Conservation (phyloP, 73 alveolate species). For the Stentor coeruleus region DNA sequence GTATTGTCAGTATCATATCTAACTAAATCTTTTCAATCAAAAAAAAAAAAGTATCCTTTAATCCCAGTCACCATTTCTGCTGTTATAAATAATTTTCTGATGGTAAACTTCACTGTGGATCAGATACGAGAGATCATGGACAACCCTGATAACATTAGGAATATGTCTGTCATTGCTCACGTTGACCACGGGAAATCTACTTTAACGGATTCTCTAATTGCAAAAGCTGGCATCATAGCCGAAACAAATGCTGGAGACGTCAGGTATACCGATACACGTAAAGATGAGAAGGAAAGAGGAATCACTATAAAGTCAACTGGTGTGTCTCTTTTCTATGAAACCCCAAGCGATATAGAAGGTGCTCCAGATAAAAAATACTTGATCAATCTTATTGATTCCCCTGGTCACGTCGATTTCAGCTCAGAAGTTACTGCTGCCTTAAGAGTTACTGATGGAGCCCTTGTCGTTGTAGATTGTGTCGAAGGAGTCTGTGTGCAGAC, state of each 20-base stretch:
- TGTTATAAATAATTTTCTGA: too few relatives aligned
- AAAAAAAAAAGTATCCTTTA: too few relatives aligned
- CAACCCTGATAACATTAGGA: slow-evolving; percentile 85
- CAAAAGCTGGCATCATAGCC: slow-evolving; percentile 74
- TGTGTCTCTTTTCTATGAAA: slow-evolving; percentile 64
- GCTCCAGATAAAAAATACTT: slow-evolving; percentile 40
- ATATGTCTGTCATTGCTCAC: slow-evolving; percentile 97
- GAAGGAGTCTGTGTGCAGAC: slow-evolving; percentile 93
- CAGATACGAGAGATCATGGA: slow-evolving; percentile 96
- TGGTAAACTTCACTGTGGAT: slow-evolving; percentile 97
- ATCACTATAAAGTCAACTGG: slow-evolving; percentile 96
- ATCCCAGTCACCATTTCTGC: too few relatives aligned
- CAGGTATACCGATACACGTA: slow-evolving; percentile 89
- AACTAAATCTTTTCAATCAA: too few relatives aligned
- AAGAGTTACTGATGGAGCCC: slow-evolving; percentile 94
- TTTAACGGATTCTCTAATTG: slow-evolving; percentile 90
- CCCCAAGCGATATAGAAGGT: background rate
- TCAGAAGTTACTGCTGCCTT: slow-evolving; percentile 90
- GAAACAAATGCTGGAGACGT: slow-evolving; percentile 85
- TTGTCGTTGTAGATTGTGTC: slow-evolving; percentile 86
- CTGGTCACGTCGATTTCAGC: slow-evolving; percentile 97
- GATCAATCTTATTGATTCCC: slow-evolving; percentile 92
- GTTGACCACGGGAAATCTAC: slow-evolving; percentile 99
- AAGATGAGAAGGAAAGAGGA: slow-evolving; percentile 88
- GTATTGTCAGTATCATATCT: too few relatives aligned